These are phyloP conservation scores for Sporothrix pseudoabietina DNA, from an alignment of 2,329 filamentous ascomycete species.

Conservation along the genomic window DNA sequence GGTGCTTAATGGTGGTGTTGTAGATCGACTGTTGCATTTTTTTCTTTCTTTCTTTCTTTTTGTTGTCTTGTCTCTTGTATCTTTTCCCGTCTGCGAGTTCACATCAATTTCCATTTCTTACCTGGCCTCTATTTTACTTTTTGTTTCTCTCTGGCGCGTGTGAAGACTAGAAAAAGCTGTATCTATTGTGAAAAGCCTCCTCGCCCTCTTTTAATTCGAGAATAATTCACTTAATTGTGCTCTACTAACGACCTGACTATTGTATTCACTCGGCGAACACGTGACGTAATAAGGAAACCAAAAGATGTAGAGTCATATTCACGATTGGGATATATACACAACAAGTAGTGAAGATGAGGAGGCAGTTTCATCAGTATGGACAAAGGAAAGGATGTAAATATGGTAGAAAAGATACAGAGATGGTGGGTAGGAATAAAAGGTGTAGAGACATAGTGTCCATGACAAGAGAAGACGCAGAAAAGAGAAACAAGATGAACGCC, in stretches of 20 bases:
- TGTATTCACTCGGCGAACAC: not conserved
- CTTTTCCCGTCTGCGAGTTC: not conserved
- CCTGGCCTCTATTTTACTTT: not conserved
- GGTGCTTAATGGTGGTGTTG: not conserved
- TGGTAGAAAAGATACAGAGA: slow-evolving; percentile 1
- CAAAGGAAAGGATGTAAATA: slow-evolving; percentile 16
- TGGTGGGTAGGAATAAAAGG: not conserved
- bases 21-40: not conserved
- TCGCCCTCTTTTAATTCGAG: not conserved
- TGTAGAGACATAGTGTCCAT: not conserved
- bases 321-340: slow-evolving; percentile 15
- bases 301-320: slow-evolving; percentile 18
- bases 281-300: not conserved
- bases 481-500: slow-evolving; percentile 27
- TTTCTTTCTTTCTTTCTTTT: not conserved
- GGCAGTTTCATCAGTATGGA: not conserved
- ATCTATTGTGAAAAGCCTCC: slow-evolving; percentile 12
- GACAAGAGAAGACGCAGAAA: slow-evolving; percentile 11
- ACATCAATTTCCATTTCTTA: not conserved
- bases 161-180: slow-evolving; percentile 28
- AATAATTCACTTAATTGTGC: not conserved
- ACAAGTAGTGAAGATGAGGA: not conserved
- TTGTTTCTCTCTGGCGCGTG: not conserved
- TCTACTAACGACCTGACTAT: no score
- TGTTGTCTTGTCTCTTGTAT: not conserved